Evolutionary conservation across 2,329 filamentous ascomycete species (phyloP), one percentile per base, ranked within the genome.

Genomic region (Fusarium sambucinum): DNA sequence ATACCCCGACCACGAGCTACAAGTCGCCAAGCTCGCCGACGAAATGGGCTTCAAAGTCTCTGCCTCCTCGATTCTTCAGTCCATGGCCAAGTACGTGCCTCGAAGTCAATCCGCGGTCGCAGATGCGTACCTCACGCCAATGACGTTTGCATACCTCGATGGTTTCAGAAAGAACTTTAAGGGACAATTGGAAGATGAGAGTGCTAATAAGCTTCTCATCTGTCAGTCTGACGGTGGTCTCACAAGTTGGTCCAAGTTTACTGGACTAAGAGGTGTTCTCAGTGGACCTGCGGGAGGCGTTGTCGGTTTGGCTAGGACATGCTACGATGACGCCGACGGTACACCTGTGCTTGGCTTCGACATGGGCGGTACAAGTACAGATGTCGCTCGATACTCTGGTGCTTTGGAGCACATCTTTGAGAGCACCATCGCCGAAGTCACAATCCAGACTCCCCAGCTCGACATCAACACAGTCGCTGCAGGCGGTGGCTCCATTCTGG

Each of bases 331-430:
- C 0, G 30, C 58, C 1, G 71, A 74, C 21, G 70, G 71, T 2
- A 76, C 71, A 1, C 74, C 74, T 0, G 72, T 75, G 0, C 1
- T 76, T 3, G 74, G 74, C 1, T 76, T 76, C 30, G 74, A 76
- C 10, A 76, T 72, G 69, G 74, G 90, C 9, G 90, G 90, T 13
- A 92, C 90, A 3, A 90, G 87, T 52, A 93, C 90, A 3, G 90
- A 93, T 72, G 89, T 92, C 16, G 90, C 88, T 35, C 80, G 90
- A 44, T 92, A 90, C 69, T 87, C 87, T 7, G 90, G 90, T 13
- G 82, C 87, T 40, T 88, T 92, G 66, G 90, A 92, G 57, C 89
- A 93, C 70, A 89, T 92, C 14, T 91, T 92, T 57, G 89, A 91
- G 67, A 90, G 89, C 2, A 91, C 89, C 2, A 89, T 90, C 6